Percentiles rank a stretch among this genome's conserved stretches.
Evolutionary conservation across 345 rosid species (phyloP).

Genomic region (Euphorbia tirucalli): DNA sequence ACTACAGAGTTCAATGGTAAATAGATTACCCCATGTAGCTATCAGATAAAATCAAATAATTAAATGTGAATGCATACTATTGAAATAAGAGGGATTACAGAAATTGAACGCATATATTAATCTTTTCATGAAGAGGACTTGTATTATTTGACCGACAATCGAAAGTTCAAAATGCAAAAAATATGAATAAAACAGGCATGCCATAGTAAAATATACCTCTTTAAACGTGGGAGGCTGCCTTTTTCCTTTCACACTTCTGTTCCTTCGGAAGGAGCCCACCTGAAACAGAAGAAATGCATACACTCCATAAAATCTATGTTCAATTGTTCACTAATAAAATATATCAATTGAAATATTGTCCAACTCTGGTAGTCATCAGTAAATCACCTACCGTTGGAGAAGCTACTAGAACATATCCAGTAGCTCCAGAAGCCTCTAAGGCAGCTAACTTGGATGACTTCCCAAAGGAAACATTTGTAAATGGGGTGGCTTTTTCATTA

Average conservation of each 20-base stretch:
- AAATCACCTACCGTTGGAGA: conserved; percentile 61
- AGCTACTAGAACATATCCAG: conserved; percentile 61
- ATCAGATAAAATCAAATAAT: neutral
- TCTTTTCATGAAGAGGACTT: neutral
- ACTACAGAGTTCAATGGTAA: neutral
- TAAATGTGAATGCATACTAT: neutral
- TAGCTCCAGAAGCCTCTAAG: conserved; percentile 77
- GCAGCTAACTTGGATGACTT: conserved; percentile 71
- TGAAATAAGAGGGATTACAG: neutral
- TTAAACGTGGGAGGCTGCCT: conserved; percentile 64
- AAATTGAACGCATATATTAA: conserved; percentile 7
- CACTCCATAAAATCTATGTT: conserved; percentile 8
- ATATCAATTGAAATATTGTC: neutral
- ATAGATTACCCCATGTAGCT: neutral
- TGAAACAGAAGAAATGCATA: conserved; percentile 13
- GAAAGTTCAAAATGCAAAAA: neutral
- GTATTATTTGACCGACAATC: neutral
- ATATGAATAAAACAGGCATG: neutral
- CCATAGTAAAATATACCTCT: conserved; percentile 49
- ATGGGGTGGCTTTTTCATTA: conserved; percentile 57
- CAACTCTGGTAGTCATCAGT: neutral
- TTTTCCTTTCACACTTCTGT: conserved; percentile 74
- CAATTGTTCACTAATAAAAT: neutral
- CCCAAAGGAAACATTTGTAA: conserved; percentile 52
- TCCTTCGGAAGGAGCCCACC: conserved; percentile 84